A percentile compares a stretch with the other conserved stretches of the same genome.
phyloP scores from a whole-genome alignment of 345 rosid species.

The Pugionium dolabratum region DNA sequence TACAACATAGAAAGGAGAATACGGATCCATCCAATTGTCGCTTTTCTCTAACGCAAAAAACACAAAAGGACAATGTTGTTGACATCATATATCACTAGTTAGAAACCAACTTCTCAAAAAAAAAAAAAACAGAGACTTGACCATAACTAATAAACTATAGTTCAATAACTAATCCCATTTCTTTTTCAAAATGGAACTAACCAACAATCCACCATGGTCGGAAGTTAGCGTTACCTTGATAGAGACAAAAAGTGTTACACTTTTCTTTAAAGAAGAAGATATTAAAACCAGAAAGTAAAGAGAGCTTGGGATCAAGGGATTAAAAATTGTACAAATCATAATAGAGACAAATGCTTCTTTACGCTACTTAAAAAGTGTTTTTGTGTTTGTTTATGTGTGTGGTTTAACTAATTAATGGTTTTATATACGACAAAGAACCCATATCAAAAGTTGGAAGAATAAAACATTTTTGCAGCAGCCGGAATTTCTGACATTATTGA shows the following conservation, averaged over 20 bases:
- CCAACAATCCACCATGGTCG: too few species aligned
- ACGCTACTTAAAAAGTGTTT: constrained; percentile 14
- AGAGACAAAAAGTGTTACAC: not conserved
- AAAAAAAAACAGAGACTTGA: constrained; percentile 22
- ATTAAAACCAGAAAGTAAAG: constrained; percentile 22
- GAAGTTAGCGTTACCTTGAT: too few species aligned
- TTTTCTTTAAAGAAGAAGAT: not conserved
- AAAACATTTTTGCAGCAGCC: constrained; percentile 23
- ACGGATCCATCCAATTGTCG: constrained; percentile 27
- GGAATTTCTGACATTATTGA: constrained; percentile 26
- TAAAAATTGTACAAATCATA: not conserved
- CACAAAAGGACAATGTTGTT: constrained; percentile 28
- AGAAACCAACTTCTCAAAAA: constrained; percentile 34
- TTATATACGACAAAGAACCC: constrained; percentile 22
- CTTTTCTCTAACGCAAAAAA: constrained; percentile 29
- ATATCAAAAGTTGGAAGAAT: constrained; percentile 23
- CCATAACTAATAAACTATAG: too few species aligned
- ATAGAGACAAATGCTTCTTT: constrained; percentile 19
- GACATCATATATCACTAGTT: constrained; percentile 29
- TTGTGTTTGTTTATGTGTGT: not conserved
- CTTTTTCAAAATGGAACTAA: too few species aligned
- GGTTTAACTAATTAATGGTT: constrained; percentile 9
- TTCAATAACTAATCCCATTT: too few species aligned
- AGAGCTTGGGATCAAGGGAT: constrained; percentile 38
- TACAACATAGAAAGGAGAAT: constrained; percentile 20